Evolutionary conservation across 108 stramenopile genomes (phyloP), one percentile per base, ranked within the genome.

Genomic region (Nannochloropsis gaditana): DNA sequence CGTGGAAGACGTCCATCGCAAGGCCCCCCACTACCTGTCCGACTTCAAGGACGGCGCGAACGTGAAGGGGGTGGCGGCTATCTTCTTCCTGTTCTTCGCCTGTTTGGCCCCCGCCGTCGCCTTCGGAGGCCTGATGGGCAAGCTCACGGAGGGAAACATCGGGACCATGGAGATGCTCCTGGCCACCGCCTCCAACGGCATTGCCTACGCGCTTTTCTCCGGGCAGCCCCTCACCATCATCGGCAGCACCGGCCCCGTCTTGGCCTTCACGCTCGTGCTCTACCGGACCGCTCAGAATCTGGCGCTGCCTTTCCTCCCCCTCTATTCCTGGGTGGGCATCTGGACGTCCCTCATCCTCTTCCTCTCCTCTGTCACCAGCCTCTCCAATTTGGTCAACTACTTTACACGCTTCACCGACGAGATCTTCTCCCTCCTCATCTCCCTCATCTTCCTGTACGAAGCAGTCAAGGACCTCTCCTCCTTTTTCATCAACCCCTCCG

Each of bases 41-140:
- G 89, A 89, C 88, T 41, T 89, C 85, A 88, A 42, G 5, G 89
- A 89, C 15, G 89, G 89, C 11, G 43, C 86, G 21, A 87, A 83
- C 50, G 41, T 87, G 79, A 87, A 87, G 82, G 85, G 81, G 21
- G 11, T 91, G 19, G 87, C 90, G 41, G 80, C 87, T 11, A 84
- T 43, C 0, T 50, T 96, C 45, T 98, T 98, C 87, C 92, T 98
- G 6, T 98, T 96, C 90, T 97, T 98, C 88, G 95, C 96, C 21
- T 97, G 95, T 84, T 88, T 98, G 10, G 92, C 96, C 11, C 97
- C 97, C 9, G 96, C 94, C 1, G 92, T 98, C 42, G 94, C 95
- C 42, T 98, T 98, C 84, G 96, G 96, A 6, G 95, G 95, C 9
- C 94, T 96, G 90, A 91, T 96, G 47, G 90, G 93, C 9, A 88